Evolutionary conservation across 2,329 filamentous ascomycete species (phyloP).

Genomic region (Lithohypha guttulata): DNA sequence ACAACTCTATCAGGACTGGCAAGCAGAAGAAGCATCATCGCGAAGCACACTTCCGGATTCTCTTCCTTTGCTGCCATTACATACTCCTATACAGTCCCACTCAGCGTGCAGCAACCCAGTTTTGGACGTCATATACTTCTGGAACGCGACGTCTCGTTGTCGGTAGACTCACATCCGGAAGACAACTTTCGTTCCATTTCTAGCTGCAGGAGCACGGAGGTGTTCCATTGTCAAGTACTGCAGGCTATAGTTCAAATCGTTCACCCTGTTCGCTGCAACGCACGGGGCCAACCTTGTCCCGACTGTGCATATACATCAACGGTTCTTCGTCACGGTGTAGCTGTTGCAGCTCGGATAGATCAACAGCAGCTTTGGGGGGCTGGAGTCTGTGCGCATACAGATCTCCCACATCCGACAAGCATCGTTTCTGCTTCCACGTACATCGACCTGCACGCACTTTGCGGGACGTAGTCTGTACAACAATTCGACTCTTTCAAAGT

Average conservation of each 20-base stretch:
- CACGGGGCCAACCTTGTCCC: background rate
- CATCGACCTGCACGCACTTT: background rate
- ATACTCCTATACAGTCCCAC: conserved; percentile 6
- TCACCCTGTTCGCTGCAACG: background rate
- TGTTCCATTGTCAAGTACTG: background rate
- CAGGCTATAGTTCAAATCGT: background rate
- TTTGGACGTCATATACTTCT: conserved; percentile 3
- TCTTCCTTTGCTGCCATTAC: conserved; percentile 4
- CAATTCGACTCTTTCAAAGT: too few species aligned
- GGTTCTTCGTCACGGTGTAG: background rate
- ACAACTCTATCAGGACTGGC: background rate
- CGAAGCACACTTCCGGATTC: background rate
- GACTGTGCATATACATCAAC: conserved; percentile 3
- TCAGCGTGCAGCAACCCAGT: conserved; percentile 3
- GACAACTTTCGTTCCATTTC: too few species aligned
- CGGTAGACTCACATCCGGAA: too few species aligned
- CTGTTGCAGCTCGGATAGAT: background rate
- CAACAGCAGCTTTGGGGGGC: too few species aligned
- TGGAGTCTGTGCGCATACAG: background rate
- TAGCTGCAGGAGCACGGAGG: conserved; percentile 2
- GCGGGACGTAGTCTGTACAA: background rate
- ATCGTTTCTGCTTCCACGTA: background rate
- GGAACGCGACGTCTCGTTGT: too few species aligned
- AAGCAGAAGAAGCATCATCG: conserved; percentile 1
- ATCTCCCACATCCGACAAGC: background rate